Base-by-base conservation (phyloP, 768 basidiomycete genomes). In the Termitomyces sp. region DNA sequence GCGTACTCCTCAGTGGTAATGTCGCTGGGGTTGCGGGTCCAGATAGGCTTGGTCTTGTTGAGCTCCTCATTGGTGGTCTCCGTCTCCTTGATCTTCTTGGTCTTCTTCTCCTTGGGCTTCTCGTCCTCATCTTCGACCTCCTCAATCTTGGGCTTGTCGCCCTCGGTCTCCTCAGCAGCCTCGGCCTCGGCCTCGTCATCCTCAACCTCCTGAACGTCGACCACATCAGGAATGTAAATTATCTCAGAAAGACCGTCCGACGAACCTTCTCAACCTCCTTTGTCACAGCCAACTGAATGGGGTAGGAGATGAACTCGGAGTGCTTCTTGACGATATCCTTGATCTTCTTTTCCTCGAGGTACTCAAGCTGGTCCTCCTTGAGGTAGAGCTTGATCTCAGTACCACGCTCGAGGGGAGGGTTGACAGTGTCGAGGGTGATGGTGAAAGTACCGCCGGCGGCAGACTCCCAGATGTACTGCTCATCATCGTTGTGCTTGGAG, bases 381-480 rank as follows among this genome's bases (percentile, higher is more conserved):
- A 99, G 77, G 82, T 76, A 92, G 58, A 96, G 86, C 61, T 87
- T 87, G 65, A 96, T 83, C 74, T 96, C 91, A 47, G 90, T 87
- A 75, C 97, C 96, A 70, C 97, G 95, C 55, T 90, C 92, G 54
- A 99, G 82, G 61, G 90, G 82, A 22, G 88, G 85, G 78, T 95
- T 95, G 70, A 87, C 75, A 58, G 85, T 90, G 73, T 98, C 96
- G 56, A 77, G 87, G 47, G 95, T 97, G 77, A 99, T 97, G 68
- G 97, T 98, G 80, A 98, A 99, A 51, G 96, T 99, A 54, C 96
- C 97, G 69, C 96, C 97, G 32, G 96, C 96, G 60, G 97, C 89
- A n/a, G 96, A 99, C 82, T 99, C 96, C 97, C 96, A 99, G 74
- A 99, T 94, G 79, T 99, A 98, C 75, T 98, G 96, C 77, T 98